Percentiles rank a stretch among this genome's conserved stretches.
Conservation (phyloP, 2,329 filamentous ascomycete genomes). For the Dactylellina sp. region DNA sequence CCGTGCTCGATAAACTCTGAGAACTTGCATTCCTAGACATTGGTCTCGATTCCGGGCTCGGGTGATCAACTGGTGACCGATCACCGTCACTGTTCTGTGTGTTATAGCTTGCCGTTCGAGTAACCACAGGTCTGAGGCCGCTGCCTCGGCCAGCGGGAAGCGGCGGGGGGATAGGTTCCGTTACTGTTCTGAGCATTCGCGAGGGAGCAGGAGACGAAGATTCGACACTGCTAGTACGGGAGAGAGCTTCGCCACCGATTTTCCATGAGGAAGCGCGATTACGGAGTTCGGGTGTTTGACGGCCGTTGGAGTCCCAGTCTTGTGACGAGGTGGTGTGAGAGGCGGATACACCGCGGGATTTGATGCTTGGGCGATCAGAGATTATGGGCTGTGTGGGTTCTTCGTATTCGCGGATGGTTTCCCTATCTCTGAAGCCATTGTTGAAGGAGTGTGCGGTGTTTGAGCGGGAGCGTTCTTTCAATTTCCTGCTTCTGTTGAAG, state of each 20-base stretch:
- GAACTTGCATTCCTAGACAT: slow-evolving; percentile 48
- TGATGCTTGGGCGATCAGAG: slow-evolving; percentile 67
- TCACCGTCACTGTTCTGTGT: slow-evolving; percentile 42
- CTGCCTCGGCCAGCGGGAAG: slow-evolving; percentile 34
- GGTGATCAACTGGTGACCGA: slow-evolving; percentile 56
- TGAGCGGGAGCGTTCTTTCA: slow-evolving; percentile 69
- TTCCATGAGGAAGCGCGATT: slow-evolving; percentile 46
- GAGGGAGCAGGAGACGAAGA: slow-evolving; percentile 13
- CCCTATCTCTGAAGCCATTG: slow-evolving; percentile 70
- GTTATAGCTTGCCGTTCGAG: slow-evolving; percentile 49
- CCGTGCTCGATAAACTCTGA: slow-evolving; percentile 33
- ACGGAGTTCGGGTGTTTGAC: slow-evolving; percentile 41
- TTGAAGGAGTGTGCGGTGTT: slow-evolving; percentile 74
- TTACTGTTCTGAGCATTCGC: slow-evolving; percentile 49
- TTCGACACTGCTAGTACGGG: slow-evolving; percentile 50
- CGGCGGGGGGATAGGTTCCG: slow-evolving; percentile 49
- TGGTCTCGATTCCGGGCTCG: slow-evolving; percentile 55
- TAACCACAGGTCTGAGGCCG: slow-evolving; percentile 38
- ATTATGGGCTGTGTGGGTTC: slow-evolving; percentile 66
- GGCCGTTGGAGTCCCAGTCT: slow-evolving; percentile 61
- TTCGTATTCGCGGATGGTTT: slow-evolving; percentile 67
- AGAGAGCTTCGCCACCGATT: slow-evolving; percentile 45
- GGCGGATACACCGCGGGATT: slow-evolving; percentile 63
- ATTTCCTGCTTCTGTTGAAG: slow-evolving; percentile 59
- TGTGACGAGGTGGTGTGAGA: slow-evolving; percentile 55